phyloP scores from a whole-genome alignment of 2,329 filamentous ascomycete genomes.

The Colletotrichum tropicale region DNA sequence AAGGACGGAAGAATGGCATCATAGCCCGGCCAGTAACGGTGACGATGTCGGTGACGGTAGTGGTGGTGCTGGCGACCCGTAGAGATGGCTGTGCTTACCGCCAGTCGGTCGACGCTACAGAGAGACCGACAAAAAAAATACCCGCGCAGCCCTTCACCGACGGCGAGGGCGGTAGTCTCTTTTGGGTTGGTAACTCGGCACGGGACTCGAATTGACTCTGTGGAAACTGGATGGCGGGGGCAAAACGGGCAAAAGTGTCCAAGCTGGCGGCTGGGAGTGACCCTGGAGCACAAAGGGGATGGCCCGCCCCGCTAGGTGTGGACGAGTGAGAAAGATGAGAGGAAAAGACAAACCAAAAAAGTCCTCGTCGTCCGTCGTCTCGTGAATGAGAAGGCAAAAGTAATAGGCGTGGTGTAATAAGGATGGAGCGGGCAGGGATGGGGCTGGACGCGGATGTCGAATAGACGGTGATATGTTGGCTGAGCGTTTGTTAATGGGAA shows the following conservation, averaged over 20 bases:
- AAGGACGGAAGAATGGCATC: neutral
- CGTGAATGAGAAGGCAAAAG: constrained; percentile 11
- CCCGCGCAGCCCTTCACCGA: neutral
- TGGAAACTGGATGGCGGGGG: neutral
- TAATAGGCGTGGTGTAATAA: neutral
- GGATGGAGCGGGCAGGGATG: neutral
- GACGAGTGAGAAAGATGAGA: neutral
- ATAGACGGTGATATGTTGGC: neutral
- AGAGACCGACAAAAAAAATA: neutral
- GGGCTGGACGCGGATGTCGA: neutral
- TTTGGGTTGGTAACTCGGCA: constrained; percentile 4
- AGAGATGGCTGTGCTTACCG: constrained; percentile 3
- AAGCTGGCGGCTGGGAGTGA: constrained; percentile 1
- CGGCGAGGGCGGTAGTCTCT: neutral
- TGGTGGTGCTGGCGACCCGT: neutral
- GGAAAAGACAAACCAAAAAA: neutral
- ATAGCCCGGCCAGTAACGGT: neutral
- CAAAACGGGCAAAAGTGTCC: neutral
- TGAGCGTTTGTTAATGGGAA: neutral
- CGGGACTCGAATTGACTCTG: neutral
- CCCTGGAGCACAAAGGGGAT: neutral
- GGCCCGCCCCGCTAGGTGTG: constrained; percentile 1
- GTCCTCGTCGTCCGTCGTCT: neutral
- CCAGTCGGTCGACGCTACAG: neutral
- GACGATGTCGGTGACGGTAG: neutral